phyloP scores from a whole-genome alignment of 2,329 filamentous ascomycete genomes.

The Diplocarpon rosae region DNA sequence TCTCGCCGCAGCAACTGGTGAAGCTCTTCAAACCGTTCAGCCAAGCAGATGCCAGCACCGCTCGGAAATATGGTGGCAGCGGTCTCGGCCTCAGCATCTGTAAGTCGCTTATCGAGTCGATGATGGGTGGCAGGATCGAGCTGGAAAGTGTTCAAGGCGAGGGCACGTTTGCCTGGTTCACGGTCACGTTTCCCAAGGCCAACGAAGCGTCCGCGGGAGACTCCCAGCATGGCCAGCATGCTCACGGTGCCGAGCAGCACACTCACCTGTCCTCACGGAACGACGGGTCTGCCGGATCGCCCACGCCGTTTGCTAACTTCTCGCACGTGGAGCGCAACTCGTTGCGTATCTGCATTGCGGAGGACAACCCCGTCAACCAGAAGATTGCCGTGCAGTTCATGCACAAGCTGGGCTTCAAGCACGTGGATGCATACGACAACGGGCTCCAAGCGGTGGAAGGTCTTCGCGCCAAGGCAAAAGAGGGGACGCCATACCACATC shows the following conservation, averaged over 20 bases:
- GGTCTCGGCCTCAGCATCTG: conserved; percentile 87
- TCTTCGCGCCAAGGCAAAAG: conserved; percentile 60
- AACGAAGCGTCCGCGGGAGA: conserved; percentile 50
- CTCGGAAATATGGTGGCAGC: conserved; percentile 83
- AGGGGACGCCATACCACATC: conserved; percentile 73
- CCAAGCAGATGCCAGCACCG: conserved; percentile 83
- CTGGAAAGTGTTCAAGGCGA: conserved; percentile 65
- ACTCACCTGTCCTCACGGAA: conserved; percentile 30
- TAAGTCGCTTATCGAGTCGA: conserved; percentile 85
- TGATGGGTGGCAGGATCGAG: conserved; percentile 78
- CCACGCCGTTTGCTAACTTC: conserved; percentile 49
- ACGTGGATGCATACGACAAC: conserved; percentile 81
- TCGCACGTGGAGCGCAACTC: conserved; percentile 64
- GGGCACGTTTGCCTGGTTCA: conserved; percentile 68
- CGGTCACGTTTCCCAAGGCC: conserved; percentile 76
- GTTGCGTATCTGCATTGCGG: conserved; percentile 81
- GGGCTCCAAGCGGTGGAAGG: conserved; percentile 81
- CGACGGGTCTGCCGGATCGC: conserved; percentile 32
- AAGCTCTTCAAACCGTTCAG: conserved; percentile 89
- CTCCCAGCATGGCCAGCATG: conserved; percentile 33
- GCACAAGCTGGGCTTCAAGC: conserved; percentile 68
- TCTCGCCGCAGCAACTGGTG: conserved; percentile 67
- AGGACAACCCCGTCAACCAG: conserved; percentile 92
- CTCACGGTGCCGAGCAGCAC: conserved; percentile 21
- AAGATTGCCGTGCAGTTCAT: conserved; percentile 90